phyloP scores from a whole-genome alignment of 768 basidiomycete species.

The Leccinum barrowsii region DNA sequence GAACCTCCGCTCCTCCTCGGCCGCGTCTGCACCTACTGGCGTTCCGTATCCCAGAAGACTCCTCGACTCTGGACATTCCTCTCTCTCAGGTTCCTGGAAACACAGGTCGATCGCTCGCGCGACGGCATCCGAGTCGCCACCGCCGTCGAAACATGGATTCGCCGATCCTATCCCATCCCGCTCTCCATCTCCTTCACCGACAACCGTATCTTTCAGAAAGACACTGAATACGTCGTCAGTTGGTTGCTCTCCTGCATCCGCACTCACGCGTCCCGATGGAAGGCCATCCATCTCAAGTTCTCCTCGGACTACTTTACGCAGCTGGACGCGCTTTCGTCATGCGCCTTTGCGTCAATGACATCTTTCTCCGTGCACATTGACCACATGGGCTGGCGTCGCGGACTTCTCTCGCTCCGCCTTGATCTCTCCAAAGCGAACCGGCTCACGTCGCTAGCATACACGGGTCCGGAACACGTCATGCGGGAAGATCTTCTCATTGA shows the following conservation, averaged over 20 bases:
- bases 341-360: constrained; percentile 19
- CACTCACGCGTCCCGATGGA: constrained; percentile 21
- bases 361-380: constrained; percentile 24
- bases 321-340: constrained; percentile 17
- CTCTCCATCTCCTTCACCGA: constrained; percentile 27
- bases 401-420: constrained; percentile 17
- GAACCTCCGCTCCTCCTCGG: constrained; percentile 25
- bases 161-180: constrained; percentile 17
- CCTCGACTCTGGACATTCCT: constrained; percentile 27
- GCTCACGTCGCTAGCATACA: constrained; percentile 23
- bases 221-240: constrained; percentile 19
- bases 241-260: constrained; percentile 20
- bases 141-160: constrained; percentile 23
- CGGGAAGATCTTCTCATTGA: constrained; percentile 22
- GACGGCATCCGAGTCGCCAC: constrained; percentile 14
- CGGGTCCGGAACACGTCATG: constrained; percentile 21
- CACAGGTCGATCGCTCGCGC: constrained; percentile 17
- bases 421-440: constrained; percentile 16
- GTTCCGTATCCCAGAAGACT: constrained; percentile 11
- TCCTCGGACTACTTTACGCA: constrained; percentile 26
- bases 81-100: constrained; percentile 22
- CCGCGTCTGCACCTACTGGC: constrained; percentile 27
- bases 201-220: constrained; percentile 24
- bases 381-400: constrained; percentile 28
- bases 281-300: constrained; percentile 24